These are phyloP conservation scores for Podospora tetraspora DNA, from an alignment of 495 filamentous ascomycete genomes.

Conservation along the genomic window DNA sequence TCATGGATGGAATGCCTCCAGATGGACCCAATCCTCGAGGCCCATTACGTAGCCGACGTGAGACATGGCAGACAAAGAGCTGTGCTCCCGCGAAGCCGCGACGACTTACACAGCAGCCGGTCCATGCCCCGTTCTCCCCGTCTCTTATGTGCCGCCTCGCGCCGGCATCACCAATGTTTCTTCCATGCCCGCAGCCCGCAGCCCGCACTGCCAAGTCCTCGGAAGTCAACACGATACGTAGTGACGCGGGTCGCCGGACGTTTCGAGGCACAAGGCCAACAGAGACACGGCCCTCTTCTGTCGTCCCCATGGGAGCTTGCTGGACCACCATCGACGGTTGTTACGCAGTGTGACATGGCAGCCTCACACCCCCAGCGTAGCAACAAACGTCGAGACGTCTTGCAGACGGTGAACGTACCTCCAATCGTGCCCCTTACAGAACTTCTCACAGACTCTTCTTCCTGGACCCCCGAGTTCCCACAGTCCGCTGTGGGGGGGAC, in stretches of 20 bases:
- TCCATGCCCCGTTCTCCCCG: not conserved
- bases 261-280: constrained; percentile 9
- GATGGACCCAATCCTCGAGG: not conserved
- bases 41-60: not conserved
- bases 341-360: constrained; percentile 7
- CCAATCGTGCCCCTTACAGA: not conserved
- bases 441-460: not conserved
- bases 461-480: not conserved
- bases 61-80: not conserved
- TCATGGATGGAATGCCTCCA: not conserved
- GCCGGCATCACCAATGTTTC: constrained; percentile 1
- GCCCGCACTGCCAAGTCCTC: constrained; percentile 9
- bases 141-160: constrained; percentile 2
- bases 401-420: constrained; percentile 4
- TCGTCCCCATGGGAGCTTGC: not conserved
- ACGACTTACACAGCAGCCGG: not conserved
- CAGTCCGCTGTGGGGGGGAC: not conserved
- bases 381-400: not conserved
- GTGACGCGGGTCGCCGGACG: constrained; percentile 10
- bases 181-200: not conserved
- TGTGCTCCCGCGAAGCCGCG: not conserved
- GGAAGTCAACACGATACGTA: constrained; percentile 16
- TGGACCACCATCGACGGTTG: not conserved
- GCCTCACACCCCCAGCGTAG: constrained; percentile 1
- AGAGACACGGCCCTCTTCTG: constrained; percentile 3